These are phyloP conservation scores for Luffa aegyptiaca DNA, from an alignment of 306 rosid species.

Conservation along the genomic window DNA sequence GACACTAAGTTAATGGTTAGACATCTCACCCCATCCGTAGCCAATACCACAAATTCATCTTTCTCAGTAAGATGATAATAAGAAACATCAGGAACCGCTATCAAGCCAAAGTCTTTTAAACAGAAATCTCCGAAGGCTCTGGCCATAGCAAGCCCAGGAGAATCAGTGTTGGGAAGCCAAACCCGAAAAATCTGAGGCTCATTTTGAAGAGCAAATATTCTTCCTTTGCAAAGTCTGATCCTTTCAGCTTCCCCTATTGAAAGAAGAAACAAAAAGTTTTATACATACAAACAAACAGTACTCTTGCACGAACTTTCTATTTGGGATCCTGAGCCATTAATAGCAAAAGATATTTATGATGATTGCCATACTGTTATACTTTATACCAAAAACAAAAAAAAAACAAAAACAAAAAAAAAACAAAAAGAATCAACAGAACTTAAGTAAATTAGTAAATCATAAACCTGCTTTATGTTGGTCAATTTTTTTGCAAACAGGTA, in stretches of 20 bases:
- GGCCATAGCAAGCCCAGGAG: slow-evolving; percentile 95
- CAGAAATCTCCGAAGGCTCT: slow-evolving; percentile 87
- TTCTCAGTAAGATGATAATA: slow-evolving; percentile 32
- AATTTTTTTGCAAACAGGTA: not conserved
- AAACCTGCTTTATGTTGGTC: not conserved
- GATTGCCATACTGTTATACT: not conserved
- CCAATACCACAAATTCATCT: slow-evolving; percentile 74
- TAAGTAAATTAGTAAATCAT: not conserved
- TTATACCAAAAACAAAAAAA: not conserved
- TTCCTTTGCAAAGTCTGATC: slow-evolving; percentile 57
- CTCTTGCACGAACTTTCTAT: not conserved
- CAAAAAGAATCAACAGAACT: not conserved
- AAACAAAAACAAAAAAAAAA: not conserved
- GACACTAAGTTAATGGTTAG: not conserved
- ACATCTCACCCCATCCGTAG: slow-evolving; percentile 74
- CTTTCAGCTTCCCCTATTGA: slow-evolving; percentile 66
- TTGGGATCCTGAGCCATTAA: not conserved
- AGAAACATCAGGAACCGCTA: slow-evolving; percentile 60
- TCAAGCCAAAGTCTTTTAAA: slow-evolving; percentile 68
- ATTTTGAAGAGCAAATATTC: slow-evolving; percentile 51
- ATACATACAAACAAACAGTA: not conserved
- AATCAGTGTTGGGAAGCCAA: slow-evolving; percentile 62
- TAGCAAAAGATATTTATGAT: not conserved
- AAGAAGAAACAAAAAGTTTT: not conserved
- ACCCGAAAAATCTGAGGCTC: slow-evolving; percentile 60